Evolutionary conservation across 805 yeast species (phyloP).

Genomic region (Metschnikowia borealis): DNA sequence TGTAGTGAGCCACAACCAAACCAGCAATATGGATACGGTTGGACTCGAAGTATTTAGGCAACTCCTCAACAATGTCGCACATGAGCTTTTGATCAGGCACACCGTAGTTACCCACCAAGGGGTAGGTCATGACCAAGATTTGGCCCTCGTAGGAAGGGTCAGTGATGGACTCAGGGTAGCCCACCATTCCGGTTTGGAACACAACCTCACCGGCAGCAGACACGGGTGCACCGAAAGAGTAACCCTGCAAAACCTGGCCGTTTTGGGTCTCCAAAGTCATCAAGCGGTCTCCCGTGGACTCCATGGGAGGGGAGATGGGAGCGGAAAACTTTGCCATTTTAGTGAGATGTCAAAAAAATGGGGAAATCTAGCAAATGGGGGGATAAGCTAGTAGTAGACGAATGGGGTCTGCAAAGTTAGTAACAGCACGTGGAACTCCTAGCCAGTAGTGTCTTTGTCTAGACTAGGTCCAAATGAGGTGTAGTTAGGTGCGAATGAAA

Average conservation of each 20-base stretch:
- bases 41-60: slow-evolving; percentile 94
- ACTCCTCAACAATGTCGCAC: slow-evolving; percentile 67
- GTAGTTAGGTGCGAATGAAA: background rate
- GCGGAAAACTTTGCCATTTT: slow-evolving; percentile 50
- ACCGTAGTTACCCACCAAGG: slow-evolving; percentile 97
- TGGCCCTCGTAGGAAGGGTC: slow-evolving; percentile 99
- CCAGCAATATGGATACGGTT: slow-evolving; percentile 93
- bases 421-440: slow-evolving; percentile 3
- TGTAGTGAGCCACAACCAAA: slow-evolving; percentile 92
- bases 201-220: slow-evolving; percentile 95
- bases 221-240: slow-evolving; percentile 91
- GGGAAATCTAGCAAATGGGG: slow-evolving; percentile 2
- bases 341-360: slow-evolving; percentile 2
- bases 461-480: background rate
- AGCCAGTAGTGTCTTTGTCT: background rate
- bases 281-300: slow-evolving; percentile 74
- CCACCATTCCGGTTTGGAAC: slow-evolving; percentile 99
- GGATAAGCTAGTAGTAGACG: slow-evolving; percentile 4
- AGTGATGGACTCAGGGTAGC: slow-evolving; percentile 96
- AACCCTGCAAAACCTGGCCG: slow-evolving; percentile 86
- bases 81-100: slow-evolving; percentile 80
- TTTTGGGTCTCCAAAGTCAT: slow-evolving; percentile 86
- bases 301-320: slow-evolving; percentile 90
- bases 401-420: slow-evolving; percentile 10
- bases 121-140: slow-evolving; percentile 92